Base-by-base conservation (phyloP, 2,329 filamentous ascomycete species). In the Nemania diffusa region DNA sequence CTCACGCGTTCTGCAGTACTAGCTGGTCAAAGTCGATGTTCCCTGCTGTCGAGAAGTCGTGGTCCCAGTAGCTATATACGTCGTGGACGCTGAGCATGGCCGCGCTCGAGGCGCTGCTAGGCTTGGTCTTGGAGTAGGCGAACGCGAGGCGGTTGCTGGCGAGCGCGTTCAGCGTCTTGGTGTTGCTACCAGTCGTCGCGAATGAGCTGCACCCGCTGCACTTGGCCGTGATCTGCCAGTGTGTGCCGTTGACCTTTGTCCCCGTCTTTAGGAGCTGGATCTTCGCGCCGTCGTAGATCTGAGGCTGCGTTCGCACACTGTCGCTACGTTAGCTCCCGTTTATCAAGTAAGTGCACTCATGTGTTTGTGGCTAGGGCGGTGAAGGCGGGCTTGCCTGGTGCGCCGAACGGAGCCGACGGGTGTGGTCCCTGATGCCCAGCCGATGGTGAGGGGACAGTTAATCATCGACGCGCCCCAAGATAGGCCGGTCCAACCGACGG, bases 91-190 rank as follows among this genome's bases (percentile, higher is more conserved):
- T 65, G 65, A 78, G 72, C 51, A 44, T 66, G 6, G 72, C 72
- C 9, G 64, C 64, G n/a, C 69, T 70, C 1, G 71, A 67, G 9
- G 74, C 67, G 57, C 68, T 73, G 32, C 58, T 67, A 11, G 76
- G 76, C 65, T 70, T 72, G 50, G 66, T 66, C 58, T 66, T 67
- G 24, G 75, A 71, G 67, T 76, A 77, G 3, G 77, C 77, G 60
- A 78, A 78, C 1, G 76, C 92, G 2, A 99, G 89, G 13, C 96
- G 91, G 78, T 98, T 98, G 67, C 93, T 94, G 57, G 95, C 96
- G 72, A 97, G 97, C 62, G 98, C 85, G 77, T 97, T 98, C 76
- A 99, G 89, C 17, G 55, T 70, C 62, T 73, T 75, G 60, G 59
- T 70, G 20, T 42, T 69, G 48, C 32, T 71, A 17, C 70, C 70